Conservation (phyloP, 371 early-diverging fungal species). For the Paramicrosporidium saccamoebae region DNA sequence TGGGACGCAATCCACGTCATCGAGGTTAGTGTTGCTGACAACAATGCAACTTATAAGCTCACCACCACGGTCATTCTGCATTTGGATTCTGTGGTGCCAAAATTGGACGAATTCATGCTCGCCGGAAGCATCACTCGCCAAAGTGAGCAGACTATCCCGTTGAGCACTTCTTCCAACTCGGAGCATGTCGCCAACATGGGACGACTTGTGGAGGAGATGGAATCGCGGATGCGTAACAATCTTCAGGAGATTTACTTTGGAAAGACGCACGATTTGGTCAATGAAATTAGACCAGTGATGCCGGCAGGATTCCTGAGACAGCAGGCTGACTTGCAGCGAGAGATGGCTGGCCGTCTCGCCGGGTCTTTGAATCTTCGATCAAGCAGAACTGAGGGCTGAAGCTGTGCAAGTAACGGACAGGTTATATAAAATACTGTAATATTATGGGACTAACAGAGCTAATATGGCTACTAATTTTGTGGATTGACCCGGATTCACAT, state of each 20-base stretch:
- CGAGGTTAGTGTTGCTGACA: slow-evolving; percentile 46
- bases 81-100: no score
- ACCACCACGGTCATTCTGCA: slow-evolving; percentile 82
- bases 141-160: slow-evolving; percentile 5
- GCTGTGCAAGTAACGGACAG: no score
- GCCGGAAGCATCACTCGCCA: slow-evolving; percentile 76
- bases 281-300: slow-evolving; percentile 43
- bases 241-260: slow-evolving; percentile 87
- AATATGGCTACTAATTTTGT: no score
- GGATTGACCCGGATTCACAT: not conserved
- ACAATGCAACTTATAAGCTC: slow-evolving; percentile 55
- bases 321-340: slow-evolving; percentile 27
- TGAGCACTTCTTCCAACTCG: slow-evolving; percentile 38
- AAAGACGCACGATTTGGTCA: slow-evolving; percentile 80
- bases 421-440: no score
- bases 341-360: slow-evolving; percentile 25
- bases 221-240: slow-evolving; percentile 66
- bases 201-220: slow-evolving; percentile 86
- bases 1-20: slow-evolving; percentile 97
- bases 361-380: no score
- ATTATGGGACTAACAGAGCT: no score
- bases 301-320: slow-evolving; percentile 22
- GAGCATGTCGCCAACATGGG: slow-evolving; percentile 71
- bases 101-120: slow-evolving; percentile 40
- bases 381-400: no score